These are phyloP conservation scores for Botryosphaeria dothidea DNA, from an alignment of 2,329 filamentous ascomycete species.

Conservation along the genomic window DNA sequence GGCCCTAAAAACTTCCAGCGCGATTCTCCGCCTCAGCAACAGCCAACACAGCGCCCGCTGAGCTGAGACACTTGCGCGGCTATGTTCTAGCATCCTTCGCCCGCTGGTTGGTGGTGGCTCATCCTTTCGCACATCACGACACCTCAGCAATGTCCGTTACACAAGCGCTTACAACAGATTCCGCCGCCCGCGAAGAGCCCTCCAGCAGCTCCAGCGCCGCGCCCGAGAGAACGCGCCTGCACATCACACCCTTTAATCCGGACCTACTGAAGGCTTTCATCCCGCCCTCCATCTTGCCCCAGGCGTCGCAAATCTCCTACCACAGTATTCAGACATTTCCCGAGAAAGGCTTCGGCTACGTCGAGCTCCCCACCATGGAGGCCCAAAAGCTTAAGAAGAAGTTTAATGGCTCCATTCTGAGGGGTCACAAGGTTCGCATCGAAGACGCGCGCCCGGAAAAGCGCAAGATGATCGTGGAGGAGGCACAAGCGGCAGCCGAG, in stretches of 20 bases:
- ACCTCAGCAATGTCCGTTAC: constrained; percentile 16
- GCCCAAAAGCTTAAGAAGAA: constrained; percentile 92
- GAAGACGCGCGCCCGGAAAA: constrained; percentile 74
- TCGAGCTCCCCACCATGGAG: constrained; percentile 77
- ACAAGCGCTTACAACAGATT: constrained; percentile 21
- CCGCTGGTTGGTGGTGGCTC: constrained; percentile 5
- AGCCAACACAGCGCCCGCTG: neutral
- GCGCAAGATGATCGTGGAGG: constrained; percentile 40
- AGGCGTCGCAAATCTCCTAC: constrained; percentile 81
- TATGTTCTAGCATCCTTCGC: neutral
- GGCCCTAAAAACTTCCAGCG: neutral
- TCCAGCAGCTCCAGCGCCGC: neutral
- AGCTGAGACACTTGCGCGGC: constrained; percentile 5
- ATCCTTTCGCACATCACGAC: neutral
- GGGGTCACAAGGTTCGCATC: constrained; percentile 80
- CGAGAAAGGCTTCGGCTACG: constrained; percentile 85
- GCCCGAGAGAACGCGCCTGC: constrained; percentile 54
- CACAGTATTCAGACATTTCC: constrained; percentile 85
- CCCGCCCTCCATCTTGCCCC: constrained; percentile 64
- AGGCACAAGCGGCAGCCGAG: constrained; percentile 37
- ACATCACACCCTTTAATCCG: constrained; percentile 83
- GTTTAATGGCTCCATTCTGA: constrained; percentile 81
- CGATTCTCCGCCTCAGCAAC: neutral
- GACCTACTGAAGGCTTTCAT: constrained; percentile 73
- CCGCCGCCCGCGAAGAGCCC: constrained; percentile 1